Percentiles rank a stretch among this genome's conserved stretches.
Evolutionary conservation across 768 basidiomycete species (phyloP).

Genomic region (Boletus rubroflammeus): DNA sequence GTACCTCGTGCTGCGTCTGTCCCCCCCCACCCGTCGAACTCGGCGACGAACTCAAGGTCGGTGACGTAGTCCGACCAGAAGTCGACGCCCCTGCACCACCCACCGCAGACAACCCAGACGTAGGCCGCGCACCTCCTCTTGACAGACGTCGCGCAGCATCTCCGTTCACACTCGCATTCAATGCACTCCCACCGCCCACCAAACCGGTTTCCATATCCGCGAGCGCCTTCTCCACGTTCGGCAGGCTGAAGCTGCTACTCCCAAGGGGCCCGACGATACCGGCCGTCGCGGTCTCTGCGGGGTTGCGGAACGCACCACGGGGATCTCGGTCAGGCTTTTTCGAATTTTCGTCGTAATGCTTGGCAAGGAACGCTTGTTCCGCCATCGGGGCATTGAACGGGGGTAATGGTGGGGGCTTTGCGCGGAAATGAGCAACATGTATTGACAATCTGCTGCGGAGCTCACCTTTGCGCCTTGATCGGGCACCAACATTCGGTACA

Average conservation of each 20-base stretch:
- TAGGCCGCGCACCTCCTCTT: constrained; percentile 22
- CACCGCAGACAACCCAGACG: constrained; percentile 39
- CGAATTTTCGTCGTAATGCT: constrained; percentile 88
- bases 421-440: background rate
- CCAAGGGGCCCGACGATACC: constrained; percentile 94
- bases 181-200: constrained; percentile 26
- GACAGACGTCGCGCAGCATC: constrained; percentile 36
- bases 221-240: constrained; percentile 84
- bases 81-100: constrained; percentile 34
- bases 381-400: constrained; percentile 78
- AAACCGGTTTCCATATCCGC: constrained; percentile 79
- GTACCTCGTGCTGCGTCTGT: constrained; percentile 77
- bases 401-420: constrained; percentile 61
- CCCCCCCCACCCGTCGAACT: constrained; percentile 47
- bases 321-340: constrained; percentile 91
- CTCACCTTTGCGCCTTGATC: constrained; percentile 72
- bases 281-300: constrained; percentile 51
- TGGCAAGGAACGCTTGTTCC: constrained; percentile 87
- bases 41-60: constrained; percentile 36
- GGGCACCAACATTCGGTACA: constrained; percentile 71
- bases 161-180: constrained; percentile 33
- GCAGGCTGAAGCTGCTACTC: constrained; percentile 79
- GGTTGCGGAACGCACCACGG: constrained; percentile 80
- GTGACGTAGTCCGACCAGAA: constrained; percentile 37
- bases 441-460: background rate